Evolutionary conservation across 192 early-diverging fungal species (phyloP), one percentile per base, ranked within the genome.

Genomic region (Chytriomyces hyalinus): DNA sequence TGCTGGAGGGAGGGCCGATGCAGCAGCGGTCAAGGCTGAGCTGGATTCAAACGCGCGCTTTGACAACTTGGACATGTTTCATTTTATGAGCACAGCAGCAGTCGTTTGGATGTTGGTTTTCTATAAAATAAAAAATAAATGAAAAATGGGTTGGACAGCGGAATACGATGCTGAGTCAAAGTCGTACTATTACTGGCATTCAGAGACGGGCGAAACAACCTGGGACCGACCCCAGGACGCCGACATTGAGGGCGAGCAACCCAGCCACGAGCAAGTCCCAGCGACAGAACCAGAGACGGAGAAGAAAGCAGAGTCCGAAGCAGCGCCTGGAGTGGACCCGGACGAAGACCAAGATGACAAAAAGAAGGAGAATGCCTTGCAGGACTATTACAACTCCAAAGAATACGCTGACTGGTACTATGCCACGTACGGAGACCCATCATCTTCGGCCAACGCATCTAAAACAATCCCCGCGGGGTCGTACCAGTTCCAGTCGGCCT

Each of bases 121-220:
- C 24, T 0, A 63, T 10, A 63, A 63, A 9, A 26, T 6, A 67
- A 45, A 67, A 67, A 0, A 47, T 11, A 36, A 67, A 63, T 46
- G 3, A 36, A 67, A 67, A 8, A 46, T 47, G 65, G 49, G 26
- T 0, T 73, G 71, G 71, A 22, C 6, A 0, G 71, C 71, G 4
- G 44, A 13, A 9, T 69, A 11, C 22, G 75, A 76, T 7, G 47
- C 7, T 8, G 65, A 13, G 15, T n/a, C 10, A 7, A 69, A 49
- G 36, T 44, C 66, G 10, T 28, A 68, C 48, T 76, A 76, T 65
- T 76, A 68, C 50, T 76, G 65, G 65, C 67, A 76, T 53, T 11
- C 73, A 8, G 67, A 75, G 0, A 78, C 77, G 43, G 77, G 62
- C 61, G 77, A 78, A 36, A 78, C 77, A 15, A 78, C 77, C 15